A percentile compares a stretch with the other conserved stretches of the same genome.
phyloP scores from a whole-genome alignment of 805 yeast species.

The Hanseniaspora vineae region DNA sequence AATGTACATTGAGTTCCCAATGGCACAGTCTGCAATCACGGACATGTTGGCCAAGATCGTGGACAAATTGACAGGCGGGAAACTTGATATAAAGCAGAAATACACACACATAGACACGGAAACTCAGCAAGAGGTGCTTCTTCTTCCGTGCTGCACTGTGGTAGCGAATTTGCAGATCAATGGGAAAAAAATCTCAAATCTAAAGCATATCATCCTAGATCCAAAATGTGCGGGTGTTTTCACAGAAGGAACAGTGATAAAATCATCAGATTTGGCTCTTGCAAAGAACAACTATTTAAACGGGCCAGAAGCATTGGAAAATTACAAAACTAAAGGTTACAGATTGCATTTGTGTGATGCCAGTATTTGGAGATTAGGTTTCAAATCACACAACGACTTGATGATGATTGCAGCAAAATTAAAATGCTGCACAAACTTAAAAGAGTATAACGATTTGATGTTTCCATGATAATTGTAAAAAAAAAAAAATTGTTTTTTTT shows the following conservation, averaged over 20 bases:
- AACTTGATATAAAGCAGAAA: background rate
- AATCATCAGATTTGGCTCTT: too few relatives aligned
- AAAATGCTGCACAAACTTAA: slow-evolving; percentile 11
- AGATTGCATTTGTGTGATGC: slow-evolving; percentile 12
- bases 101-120: background rate
- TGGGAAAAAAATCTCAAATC: slow-evolving; percentile 7
- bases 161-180: slow-evolving; percentile 9
- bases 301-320: slow-evolving; percentile 5
- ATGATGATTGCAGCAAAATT: slow-evolving; percentile 14
- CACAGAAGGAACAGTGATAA: too few relatives aligned
- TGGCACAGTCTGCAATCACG: background rate
- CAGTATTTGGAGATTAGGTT: slow-evolving; percentile 14
- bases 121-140: background rate
- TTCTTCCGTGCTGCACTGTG: slow-evolving; percentile 8
- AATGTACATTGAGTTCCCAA: slow-evolving; percentile 12
- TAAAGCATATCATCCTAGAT: slow-evolving; percentile 3
- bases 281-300: background rate
- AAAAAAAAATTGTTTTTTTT: too few relatives aligned
- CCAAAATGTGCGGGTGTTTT: too few relatives aligned
- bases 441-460: slow-evolving; percentile 8
- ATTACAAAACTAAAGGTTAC: slow-evolving; percentile 8
- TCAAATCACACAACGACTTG: slow-evolving; percentile 2
- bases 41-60: background rate
- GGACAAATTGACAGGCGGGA: slow-evolving; percentile 5
- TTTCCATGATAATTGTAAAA: background rate